Base-by-base conservation (phyloP, 768 basidiomycete species). In the Termitomyces sp. region DNA sequence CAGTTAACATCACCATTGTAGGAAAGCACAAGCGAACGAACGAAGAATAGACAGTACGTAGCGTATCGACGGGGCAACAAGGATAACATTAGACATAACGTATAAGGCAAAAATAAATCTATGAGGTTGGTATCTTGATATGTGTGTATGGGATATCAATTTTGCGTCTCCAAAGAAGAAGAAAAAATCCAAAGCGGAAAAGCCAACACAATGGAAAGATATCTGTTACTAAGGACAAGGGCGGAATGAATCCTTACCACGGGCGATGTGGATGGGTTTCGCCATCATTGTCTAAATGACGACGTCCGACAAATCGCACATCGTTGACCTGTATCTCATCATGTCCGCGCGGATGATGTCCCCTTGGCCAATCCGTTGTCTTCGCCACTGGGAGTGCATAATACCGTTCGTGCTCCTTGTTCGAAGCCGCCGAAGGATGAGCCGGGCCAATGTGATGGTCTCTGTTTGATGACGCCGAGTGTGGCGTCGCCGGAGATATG, bases 401-500 rank as follows among this genome's bases (percentile, higher is more conserved):
- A 56, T 59, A 61, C n/a, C 50, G 23, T 8, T 57, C 60, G 27
- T 37, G 11, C 5, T 60, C 59, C 21, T 64, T 63, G 1, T 5
- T 28, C 16, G n/a, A 58, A 28, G 30, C 14, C 9, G 47, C 11
- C 30, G 40, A 32, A 44, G 45, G n/a, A 52, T 41, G 43, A 21
- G 34, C 3, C 43, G n/a, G 28, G 3, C 37, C 35, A 19, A 8
- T 32, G 25, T 54, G 53, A 17, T 41, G 37, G 16, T 55, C 63
- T 39, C 55, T 57, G 30, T 61, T 64, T 54, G 74, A 73, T 30
- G 65, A 60, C 21, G 69, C 67, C 17, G 81, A 83, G 50, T 73
- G 79, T 39, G 83, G 82, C 10, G 83, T 84, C 3, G 73, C 72
- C 10, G 83, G 83, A 11, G 81, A 80, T 17, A 80, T 70, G 5